Base-by-base conservation (phyloP, 495 filamentous ascomycete species). In the Aspergillus sclerotioniger region DNA sequence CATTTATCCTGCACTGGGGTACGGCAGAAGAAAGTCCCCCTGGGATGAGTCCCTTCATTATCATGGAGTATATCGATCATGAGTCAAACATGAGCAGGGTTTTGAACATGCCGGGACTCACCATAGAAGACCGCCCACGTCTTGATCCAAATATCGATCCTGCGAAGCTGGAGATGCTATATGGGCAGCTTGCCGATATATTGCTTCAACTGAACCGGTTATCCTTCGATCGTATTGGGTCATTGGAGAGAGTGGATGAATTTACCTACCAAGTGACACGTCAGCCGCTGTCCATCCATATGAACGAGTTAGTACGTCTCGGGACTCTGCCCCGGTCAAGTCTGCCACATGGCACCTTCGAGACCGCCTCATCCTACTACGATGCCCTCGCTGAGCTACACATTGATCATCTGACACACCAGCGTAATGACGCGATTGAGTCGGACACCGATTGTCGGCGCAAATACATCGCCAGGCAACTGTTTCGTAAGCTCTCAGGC, bases 11-110 rank as follows among this genome's bases (percentile, higher is more conserved):
- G 13, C 65, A 71, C 54, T 75, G 59, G 64, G 75, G 76, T 12
- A 64, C 58, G 41, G 58, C 37, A 17, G 57, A 67, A 2, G 59
- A 71, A 21, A 67, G 64, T 28, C 69, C 67, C 7, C 45, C 61
- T 16, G 59, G 72, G 0, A 33, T 80, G 43, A 69, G 75, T 8
- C 76, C 78, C 2, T 82, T 78, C 61, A 75, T 81, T 39, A 75
- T 81, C 46, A 77, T 80, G 70, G 74, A 75, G 8, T 78, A 77
- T 58, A 65, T 80, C 45, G 61, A 74, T 6, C 68, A 79, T 54
- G 44, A 65, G 7, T 52, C 58, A 9, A 67, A 45, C 8, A 64
- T 78, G 58, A 68, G 66, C 33, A 46, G 67, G 12, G 64, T 63
- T 20, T 66, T 78, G 3, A 58, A 57, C 1, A 71, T 63, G 7